Conservation (phyloP, 78 protist species). For the Protostelium mycophagum region DNA sequence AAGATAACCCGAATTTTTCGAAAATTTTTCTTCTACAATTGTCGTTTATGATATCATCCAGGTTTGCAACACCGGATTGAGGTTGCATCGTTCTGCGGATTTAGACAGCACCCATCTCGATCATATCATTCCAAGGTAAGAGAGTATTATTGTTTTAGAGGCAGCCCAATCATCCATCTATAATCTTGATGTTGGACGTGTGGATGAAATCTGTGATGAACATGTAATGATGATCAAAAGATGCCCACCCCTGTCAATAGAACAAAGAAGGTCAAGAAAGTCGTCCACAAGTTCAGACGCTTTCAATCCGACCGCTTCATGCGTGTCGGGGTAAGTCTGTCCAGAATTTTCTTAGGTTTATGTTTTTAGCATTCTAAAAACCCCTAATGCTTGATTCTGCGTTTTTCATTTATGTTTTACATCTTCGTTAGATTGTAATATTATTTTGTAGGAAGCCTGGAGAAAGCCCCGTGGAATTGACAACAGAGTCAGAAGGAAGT, state of each 20-base stretch:
- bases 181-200: too few species aligned
- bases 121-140: neutral
- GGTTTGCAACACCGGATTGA: too few species aligned
- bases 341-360: neutral
- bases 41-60: too few species aligned
- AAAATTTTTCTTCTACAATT: too few species aligned
- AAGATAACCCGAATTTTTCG: too few species aligned
- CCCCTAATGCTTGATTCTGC: neutral
- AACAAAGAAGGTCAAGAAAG: constrained; percentile 89
- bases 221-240: neutral
- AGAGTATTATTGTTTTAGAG: too few species aligned
- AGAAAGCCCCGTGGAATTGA: constrained; percentile 97
- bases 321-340: constrained; percentile 25
- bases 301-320: constrained; percentile 88
- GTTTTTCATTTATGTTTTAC: neutral
- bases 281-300: constrained; percentile 85
- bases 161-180: too few species aligned
- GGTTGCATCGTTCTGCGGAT: neutral
- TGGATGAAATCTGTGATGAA: too few species aligned
- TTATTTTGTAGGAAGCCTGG: constrained; percentile 80
- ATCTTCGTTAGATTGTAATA: too few species aligned
- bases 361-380: neutral
- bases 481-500: constrained; percentile 89
- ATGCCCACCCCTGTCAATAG: constrained; percentile 61
- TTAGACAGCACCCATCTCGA: neutral